phyloP scores from a whole-genome alignment of 805 yeast species.

The Wickerhamiella nectarea region DNA sequence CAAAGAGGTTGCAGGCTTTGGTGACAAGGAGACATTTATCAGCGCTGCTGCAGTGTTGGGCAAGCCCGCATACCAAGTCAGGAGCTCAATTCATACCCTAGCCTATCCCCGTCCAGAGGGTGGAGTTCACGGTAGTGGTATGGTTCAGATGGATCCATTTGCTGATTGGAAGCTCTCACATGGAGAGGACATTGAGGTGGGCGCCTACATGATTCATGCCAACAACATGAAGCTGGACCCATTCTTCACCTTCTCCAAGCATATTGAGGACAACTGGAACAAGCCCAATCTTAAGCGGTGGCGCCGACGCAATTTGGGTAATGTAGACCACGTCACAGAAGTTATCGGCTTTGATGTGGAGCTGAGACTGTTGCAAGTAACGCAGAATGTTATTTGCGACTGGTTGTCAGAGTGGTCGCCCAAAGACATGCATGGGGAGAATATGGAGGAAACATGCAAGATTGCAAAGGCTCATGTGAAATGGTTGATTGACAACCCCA shows the following conservation, averaged over 20 bases:
- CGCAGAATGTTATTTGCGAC: conserved; percentile 17
- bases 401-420: conserved; percentile 16
- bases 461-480: conserved; percentile 12
- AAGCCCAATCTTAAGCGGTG: conserved; percentile 5
- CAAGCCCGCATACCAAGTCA: conserved; percentile 44
- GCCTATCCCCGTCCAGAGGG: conserved; percentile 22
- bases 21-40: conserved; percentile 65
- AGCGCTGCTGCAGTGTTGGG: conserved; percentile 55
- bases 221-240: conserved; percentile 19
- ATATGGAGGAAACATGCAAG: conserved; percentile 13
- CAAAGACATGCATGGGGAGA: conserved; percentile 4
- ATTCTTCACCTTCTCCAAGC: conserved; percentile 11
- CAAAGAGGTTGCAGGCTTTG: conserved; percentile 51
- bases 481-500: conserved; percentile 13
- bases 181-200: conserved; percentile 9
- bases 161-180: conserved; percentile 33
- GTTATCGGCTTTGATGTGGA: conserved; percentile 13
- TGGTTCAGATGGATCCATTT: conserved; percentile 65
- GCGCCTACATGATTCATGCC: conserved; percentile 15
- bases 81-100: conserved; percentile 26
- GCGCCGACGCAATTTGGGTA: conserved; percentile 15
- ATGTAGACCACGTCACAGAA: conserved; percentile 8
- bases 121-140: conserved; percentile 23
- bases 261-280: background rate
- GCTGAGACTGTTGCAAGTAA: conserved; percentile 11